phyloP scores from a whole-genome alignment of 1,284 basidiomycete species.

The Mycena sp. region DNA sequence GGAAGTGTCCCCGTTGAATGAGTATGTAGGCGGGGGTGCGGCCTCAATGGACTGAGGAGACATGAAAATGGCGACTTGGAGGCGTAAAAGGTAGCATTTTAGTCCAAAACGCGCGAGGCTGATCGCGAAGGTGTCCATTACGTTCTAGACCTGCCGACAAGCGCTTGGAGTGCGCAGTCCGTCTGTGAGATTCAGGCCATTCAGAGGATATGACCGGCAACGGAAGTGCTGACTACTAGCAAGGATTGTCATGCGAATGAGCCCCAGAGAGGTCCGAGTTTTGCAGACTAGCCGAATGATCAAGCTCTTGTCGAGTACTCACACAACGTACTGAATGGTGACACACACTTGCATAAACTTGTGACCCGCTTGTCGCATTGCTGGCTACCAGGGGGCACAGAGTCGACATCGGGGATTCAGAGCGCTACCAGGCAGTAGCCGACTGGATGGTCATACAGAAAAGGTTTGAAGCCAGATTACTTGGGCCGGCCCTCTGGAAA shows the following conservation, averaged over 20 bases:
- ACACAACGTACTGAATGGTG: too few relatives aligned
- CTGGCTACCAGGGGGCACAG: too few relatives aligned
- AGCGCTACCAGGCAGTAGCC: too few relatives aligned
- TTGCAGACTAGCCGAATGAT: neutral
- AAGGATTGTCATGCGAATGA: neutral
- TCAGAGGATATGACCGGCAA: neutral
- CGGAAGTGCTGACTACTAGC: neutral
- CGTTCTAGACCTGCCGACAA: neutral
- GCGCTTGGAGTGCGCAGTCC: neutral
- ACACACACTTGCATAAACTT: too few relatives aligned
- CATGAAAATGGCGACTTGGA: too few relatives aligned
- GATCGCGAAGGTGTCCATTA: slow-evolving; percentile 20
- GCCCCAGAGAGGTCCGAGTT: neutral
- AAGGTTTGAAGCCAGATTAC: too few relatives aligned
- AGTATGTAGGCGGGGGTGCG: slow-evolving; percentile 21
- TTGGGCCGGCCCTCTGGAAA: too few relatives aligned
- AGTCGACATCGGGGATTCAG: too few relatives aligned
- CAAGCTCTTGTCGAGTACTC: too few relatives aligned
- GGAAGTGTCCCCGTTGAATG: slow-evolving; percentile 9
- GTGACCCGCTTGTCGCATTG: too few relatives aligned
- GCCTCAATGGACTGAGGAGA: slow-evolving; percentile 3
- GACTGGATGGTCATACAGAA: too few relatives aligned
- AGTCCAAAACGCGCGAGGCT: slow-evolving; percentile 20
- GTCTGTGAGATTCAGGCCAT: neutral
- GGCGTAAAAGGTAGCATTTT: neutral